Evolutionary conservation across 345 rosid genomes (phyloP).

Genomic region (Citrus glauca): DNA sequence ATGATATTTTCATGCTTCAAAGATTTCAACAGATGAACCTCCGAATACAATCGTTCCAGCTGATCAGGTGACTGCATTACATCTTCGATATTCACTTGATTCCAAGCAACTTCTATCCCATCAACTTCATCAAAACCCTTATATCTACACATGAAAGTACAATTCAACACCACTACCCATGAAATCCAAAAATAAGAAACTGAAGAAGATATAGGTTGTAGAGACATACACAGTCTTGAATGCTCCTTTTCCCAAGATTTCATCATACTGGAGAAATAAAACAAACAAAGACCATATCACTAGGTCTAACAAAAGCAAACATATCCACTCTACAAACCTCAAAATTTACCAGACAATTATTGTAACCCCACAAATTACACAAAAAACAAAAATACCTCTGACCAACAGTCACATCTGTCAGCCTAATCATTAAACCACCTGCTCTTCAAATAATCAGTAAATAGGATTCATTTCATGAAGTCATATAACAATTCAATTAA

Average conservation of each 20-base stretch:
- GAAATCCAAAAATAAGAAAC: not conserved
- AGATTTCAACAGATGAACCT: constrained; percentile 76
- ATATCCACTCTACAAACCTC: not conserved
- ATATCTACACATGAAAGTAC: constrained; percentile 36
- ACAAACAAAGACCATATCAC: constrained; percentile 8
- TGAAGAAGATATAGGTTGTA: constrained; percentile 19
- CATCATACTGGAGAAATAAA: constrained; percentile 60
- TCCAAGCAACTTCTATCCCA: constrained; percentile 97
- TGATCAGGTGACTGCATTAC: constrained; percentile 71
- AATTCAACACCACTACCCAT: not conserved
- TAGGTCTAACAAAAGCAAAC: constrained; percentile 3
- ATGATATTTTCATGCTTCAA: constrained; percentile 79
- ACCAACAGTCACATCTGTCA: not conserved
- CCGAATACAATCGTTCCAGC: constrained; percentile 74
- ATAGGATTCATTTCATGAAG: not conserved
- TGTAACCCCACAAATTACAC: not conserved
- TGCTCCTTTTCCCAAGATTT: constrained; percentile 87
- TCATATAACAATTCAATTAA: not conserved
- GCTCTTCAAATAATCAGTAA: too few species aligned
- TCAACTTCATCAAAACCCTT: constrained; percentile 86
- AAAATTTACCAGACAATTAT: not conserved
- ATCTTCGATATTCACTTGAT: constrained; percentile 71
- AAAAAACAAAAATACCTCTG: not conserved
- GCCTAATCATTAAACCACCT: not conserved
- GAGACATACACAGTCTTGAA: constrained; percentile 94